phyloP scores from a whole-genome alignment of 306 rosid species.

The Arachis stenosperma region DNA sequence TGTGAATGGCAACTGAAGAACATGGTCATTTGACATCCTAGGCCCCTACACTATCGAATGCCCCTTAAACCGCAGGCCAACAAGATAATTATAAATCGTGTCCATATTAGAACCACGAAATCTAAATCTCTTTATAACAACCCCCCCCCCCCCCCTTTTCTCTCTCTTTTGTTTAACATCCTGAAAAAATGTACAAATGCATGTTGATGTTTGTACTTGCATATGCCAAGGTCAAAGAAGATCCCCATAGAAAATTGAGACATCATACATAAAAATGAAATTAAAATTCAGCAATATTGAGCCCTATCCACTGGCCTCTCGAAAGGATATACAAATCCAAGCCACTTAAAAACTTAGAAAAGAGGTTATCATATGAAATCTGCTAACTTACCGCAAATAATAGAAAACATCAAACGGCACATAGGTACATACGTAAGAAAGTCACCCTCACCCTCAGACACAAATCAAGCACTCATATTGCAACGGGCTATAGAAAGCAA shows the following conservation, averaged over 20 bases:
- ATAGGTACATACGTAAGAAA: background rate
- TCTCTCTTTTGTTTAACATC: no score
- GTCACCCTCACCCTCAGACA: conserved; percentile 3
- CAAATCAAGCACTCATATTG: conserved; percentile 21
- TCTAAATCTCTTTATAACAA: no score
- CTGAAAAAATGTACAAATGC: background rate
- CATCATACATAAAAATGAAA: background rate
- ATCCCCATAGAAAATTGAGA: conserved; percentile 22
- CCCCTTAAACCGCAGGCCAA: background rate
- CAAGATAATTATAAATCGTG: no score
- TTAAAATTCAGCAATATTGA: background rate
- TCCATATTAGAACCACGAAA: no score
- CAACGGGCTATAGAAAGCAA: conserved; percentile 1
- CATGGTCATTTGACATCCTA: conserved; percentile 21
- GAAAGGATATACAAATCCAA: conserved; percentile 14
- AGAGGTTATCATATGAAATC: conserved; percentile 13
- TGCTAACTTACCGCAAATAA: conserved; percentile 5
- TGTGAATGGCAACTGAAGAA: conserved; percentile 9
- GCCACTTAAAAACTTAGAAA: conserved; percentile 8
- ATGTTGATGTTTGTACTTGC: background rate
- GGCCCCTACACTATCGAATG: background rate
- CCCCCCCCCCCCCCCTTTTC: background rate
- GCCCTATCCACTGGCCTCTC: conserved; percentile 10
- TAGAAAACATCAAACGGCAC: background rate
- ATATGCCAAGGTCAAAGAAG: conserved; percentile 20